Base-by-base conservation (phyloP, 129 eudicot genomes). In the Pulicaria dysenterica region DNA sequence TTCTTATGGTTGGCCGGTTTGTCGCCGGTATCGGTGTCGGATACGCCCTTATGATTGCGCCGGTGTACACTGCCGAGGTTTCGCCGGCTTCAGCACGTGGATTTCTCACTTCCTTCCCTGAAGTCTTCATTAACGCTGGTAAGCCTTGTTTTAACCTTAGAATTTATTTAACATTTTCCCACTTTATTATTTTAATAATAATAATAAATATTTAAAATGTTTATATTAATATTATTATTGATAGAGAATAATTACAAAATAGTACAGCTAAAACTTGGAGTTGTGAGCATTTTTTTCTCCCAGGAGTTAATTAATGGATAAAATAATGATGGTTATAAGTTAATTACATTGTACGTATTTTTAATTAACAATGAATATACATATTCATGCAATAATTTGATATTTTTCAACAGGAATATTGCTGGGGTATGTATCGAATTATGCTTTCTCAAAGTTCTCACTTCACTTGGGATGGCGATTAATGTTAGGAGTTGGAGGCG, bases 11-110 rank as follows among this genome's bases (percentile, higher is more conserved):
- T 8, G 95, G 91, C 40, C 88, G 91, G 8, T 85, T 88, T 58
- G 88, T 88, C 4, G 95, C 91, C 37, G 95, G 95, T 0, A 73
- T 88, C n/a, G 95, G 91, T 0, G 86, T 88, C 10, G 95, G 95
- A 31, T 88, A 85, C 17, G 88, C 95, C 5, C 86, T 88, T 48
- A 85, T 85, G 90, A 85, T 85, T 0, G 91, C 91, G 7, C 90
- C 90, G 9, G 91, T 88, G 9, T 88, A 88, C 73, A 83, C 88
- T 1, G 91, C 91, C 41, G 95, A 88, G 75, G 79, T 85, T 13
- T 62, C 95, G 1, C 86, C 95, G 55, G 91, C 95, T 12, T 77
- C 88, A 1, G 81, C 91, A 43, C 86, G 95, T 41, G 95, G 95
- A 4, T 83, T 88, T 46, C 86, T 88, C 72, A 69, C 88, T 8